Evolutionary conservation across 768 basidiomycete genomes (phyloP), one percentile per base, ranked within the genome.

Genomic region (Pilatotrama ljubarskyi): DNA sequence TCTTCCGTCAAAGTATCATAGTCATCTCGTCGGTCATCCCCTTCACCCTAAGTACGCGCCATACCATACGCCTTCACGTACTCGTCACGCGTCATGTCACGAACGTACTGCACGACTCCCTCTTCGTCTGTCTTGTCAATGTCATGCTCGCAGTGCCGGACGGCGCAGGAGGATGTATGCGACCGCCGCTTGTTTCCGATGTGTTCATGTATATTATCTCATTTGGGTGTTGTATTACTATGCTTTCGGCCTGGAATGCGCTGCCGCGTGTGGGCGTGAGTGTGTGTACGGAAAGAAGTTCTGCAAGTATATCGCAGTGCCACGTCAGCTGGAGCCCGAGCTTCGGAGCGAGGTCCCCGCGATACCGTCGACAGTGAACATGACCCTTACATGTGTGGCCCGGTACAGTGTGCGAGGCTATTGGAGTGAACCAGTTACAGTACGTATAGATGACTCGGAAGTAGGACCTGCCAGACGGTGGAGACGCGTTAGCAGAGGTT

Each of bases 201-300:
- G 44, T 25, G 44, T 53, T 53, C 40, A 29, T 53, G 51, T 53
- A 53, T 25, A 29, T 37, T 53, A 53, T 29, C 41, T 24, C 29
- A 17, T 37, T 29, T 18, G 29, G 40, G 36, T 58, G 56, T 58
- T 58, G 56, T 58, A 58, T 51, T 43, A 58, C 35, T 24, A 47
- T 49, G 22, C 22, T 57, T n/a, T 55, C 5, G 32, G 17, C 29
- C 26, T 38, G 32, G 44, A 35, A 17, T 5, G 20, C 3, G 40
- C 13, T 25, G 50, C 22, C 2, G 8, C 11, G 49, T 22, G 29
- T 13, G 49, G 7, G 37, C 20, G 11, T 50, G 44, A 6, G 36
- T 15, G 6, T 41, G 29, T 32, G 29, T 32, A n/a, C n/a, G n/a
- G n/a, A n/a, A n/a, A n/a, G n/a, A n/a, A n/a, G n/a, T n/a, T n/a